Evolutionary conservation across 2,329 filamentous ascomycete genomes (phyloP).

Genomic region (Neofusicoccum ribis): DNA sequence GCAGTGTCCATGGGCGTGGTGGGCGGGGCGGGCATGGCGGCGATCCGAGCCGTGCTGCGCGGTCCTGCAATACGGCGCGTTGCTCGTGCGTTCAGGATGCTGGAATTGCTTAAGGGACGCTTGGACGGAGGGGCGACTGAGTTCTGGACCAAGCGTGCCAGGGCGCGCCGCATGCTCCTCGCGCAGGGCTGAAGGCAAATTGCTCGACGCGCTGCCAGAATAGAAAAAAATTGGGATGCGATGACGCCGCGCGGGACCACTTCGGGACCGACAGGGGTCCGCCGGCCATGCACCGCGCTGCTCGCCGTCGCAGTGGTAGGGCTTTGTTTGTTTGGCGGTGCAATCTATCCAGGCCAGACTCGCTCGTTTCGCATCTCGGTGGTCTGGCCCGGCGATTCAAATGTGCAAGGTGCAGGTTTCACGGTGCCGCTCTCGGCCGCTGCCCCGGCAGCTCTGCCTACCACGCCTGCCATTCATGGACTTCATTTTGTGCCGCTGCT

Average conservation of each 20-base stretch:
- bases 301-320: not conserved
- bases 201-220: not conserved
- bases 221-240: constrained; percentile 7
- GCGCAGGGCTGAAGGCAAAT: not conserved
- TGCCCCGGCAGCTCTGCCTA: no score
- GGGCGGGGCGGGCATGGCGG: not conserved
- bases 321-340: not conserved
- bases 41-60: constrained; percentile 8
- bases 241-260: constrained; percentile 9
- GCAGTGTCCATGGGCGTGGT: constrained; percentile 10
- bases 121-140: not conserved
- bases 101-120: constrained; percentile 12
- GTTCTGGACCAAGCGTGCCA: constrained; percentile 11
- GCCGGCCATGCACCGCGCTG: not conserved
- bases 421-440: no score
- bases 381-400: no score
- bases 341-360: no score
- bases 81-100: not conserved
- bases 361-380: no score
- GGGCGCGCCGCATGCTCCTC: constrained; percentile 17
- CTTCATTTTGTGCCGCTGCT: no score
- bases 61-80: constrained; percentile 7
- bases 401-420: no score
- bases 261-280: constrained; percentile 4
- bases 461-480: no score